Percentiles rank a stretch among this genome's conserved stretches.
These are phyloP conservation scores for Musa acuminata DNA, from an alignment of 176 grass and related monocot species.

Conservation along the genomic window DNA sequence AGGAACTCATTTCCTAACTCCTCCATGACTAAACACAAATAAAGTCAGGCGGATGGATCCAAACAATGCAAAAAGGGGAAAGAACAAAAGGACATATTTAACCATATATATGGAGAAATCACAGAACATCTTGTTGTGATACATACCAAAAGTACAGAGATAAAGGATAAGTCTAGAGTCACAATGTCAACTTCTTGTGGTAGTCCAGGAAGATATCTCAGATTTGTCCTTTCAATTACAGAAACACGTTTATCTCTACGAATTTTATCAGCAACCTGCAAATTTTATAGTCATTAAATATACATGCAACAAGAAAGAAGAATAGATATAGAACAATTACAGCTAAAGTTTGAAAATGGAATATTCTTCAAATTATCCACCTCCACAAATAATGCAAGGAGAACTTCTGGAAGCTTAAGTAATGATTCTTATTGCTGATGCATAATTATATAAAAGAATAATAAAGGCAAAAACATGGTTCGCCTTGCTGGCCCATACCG, in stretches of 20 bases:
- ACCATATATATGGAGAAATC: neutral
- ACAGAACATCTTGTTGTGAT: slow-evolving; percentile 5
- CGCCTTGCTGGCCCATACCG: too few species aligned
- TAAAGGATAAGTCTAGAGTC: slow-evolving; percentile 89
- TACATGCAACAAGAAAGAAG: neutral
- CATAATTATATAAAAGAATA: too few species aligned
- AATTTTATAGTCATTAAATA: slow-evolving; percentile 18
- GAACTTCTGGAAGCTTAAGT: too few species aligned
- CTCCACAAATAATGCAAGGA: too few species aligned
- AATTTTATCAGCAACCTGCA: slow-evolving; percentile 98
- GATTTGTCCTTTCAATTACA: slow-evolving; percentile 85
- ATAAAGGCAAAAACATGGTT: too few species aligned
- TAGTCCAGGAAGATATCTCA: slow-evolving; percentile 79
- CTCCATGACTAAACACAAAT: too few species aligned
- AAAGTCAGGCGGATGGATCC: neutral
- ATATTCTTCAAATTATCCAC: neutral
- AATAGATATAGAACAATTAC: neutral
- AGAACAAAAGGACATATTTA: neutral
- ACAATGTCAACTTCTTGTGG: slow-evolving; percentile 71
- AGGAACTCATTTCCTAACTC: neutral
- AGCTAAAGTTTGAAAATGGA: neutral
- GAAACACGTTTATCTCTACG: slow-evolving; percentile 56
- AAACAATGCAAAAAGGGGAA: neutral
- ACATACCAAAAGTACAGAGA: slow-evolving; percentile 91
- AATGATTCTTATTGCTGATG: too few species aligned